Evolutionary conservation across 2,329 filamentous ascomycete genomes (phyloP).

Genomic region (Helicocarpus griseus): DNA sequence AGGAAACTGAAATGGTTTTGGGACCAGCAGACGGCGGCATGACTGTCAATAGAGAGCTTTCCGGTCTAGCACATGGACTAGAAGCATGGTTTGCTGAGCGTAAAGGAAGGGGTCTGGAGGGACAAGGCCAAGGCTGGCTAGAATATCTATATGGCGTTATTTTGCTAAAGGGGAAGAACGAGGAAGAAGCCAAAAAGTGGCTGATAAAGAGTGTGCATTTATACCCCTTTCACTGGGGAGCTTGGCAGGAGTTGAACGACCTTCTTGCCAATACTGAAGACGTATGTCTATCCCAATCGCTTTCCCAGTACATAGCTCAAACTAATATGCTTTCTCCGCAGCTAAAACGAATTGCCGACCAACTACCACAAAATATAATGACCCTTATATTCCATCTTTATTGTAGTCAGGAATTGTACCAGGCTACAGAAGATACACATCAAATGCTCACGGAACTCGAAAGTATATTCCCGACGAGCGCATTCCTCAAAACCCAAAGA

Average conservation of each 20-base stretch:
- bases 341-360: slow-evolving; percentile 61
- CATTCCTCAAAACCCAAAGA: slow-evolving; percentile 83
- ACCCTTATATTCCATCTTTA: slow-evolving; percentile 90
- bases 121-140: slow-evolving; percentile 77
- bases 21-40: slow-evolving; percentile 83
- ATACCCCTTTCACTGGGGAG: slow-evolving; percentile 94
- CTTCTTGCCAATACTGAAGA: slow-evolving; percentile 73
- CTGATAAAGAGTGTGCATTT: slow-evolving; percentile 80
- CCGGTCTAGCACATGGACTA: slow-evolving; percentile 63
- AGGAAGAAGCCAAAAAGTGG: slow-evolving; percentile 72
- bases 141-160: slow-evolving; percentile 79
- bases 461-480: slow-evolving; percentile 73
- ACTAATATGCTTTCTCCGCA: slow-evolving; percentile 28
- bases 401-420: slow-evolving; percentile 83
- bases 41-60: slow-evolving; percentile 75
- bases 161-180: slow-evolving; percentile 81
- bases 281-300: slow-evolving; percentile 40
- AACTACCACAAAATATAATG: slow-evolving; percentile 81
- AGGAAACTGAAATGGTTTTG: slow-evolving; percentile 95
- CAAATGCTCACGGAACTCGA: slow-evolving; percentile 68
- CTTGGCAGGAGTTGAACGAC: slow-evolving; percentile 84
- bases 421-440: slow-evolving; percentile 66
- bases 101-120: slow-evolving; percentile 48
- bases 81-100: slow-evolving; percentile 71
- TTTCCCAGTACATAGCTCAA: not conserved